Conservation (phyloP, 2,329 filamentous ascomycete genomes). For the Trichoderma atroviride region DNA sequence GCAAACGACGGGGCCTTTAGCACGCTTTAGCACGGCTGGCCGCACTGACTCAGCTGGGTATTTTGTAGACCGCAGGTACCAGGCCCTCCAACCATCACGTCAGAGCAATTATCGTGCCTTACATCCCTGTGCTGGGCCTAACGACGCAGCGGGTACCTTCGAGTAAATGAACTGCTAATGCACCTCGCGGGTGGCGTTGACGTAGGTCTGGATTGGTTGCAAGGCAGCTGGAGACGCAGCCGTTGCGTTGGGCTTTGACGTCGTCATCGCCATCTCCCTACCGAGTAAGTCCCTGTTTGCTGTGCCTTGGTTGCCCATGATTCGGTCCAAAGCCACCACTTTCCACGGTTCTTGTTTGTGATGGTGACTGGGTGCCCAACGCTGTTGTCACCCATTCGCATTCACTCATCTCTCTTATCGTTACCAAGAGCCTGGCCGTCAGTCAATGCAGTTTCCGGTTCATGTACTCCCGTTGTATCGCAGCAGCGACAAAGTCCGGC, state of each 20-base stretch:
- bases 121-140: not conserved
- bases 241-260: not conserved
- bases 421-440: not conserved
- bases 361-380: slow-evolving; percentile 3
- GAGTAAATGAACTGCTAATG: not conserved
- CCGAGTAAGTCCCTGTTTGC: not conserved
- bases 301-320: not conserved
- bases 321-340: not conserved
- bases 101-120: not conserved
- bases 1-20: not conserved
- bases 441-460: not conserved
- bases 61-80: not conserved
- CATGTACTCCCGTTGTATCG: not conserved
- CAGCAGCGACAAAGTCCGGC: not conserved
- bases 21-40: not conserved
- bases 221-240: not conserved
- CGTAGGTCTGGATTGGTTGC: not conserved
- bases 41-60: not conserved
- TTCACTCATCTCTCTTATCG: not conserved
- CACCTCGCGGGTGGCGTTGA: slow-evolving; percentile 17
- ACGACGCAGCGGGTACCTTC: not conserved
- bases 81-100: not conserved
- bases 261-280: slow-evolving; percentile 1
- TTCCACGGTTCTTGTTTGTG: not conserved
- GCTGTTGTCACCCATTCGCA: not conserved